Base-by-base conservation (phyloP, 1,284 basidiomycete species). In the Blastosporella zonata region DNA sequence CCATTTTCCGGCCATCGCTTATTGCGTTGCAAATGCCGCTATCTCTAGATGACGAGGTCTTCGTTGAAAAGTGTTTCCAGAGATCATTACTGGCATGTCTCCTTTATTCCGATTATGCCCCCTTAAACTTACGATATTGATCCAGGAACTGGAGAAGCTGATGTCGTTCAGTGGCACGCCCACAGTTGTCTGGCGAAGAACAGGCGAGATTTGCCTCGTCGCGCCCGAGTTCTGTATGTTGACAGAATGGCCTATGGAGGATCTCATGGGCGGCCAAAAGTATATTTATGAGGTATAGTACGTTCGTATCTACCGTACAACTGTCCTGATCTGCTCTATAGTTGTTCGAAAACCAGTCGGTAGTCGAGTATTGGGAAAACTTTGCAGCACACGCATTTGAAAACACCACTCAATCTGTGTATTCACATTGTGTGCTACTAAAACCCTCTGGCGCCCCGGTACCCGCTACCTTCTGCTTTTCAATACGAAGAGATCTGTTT, bases 111-210 rank as follows among this genome's bases (percentile, higher is more conserved):
- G 49, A 42, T 29, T 47, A 29, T 28, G 36, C 34, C 41, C 25
- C 35, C 29, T 20, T 33, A 38, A 38, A 47, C 53, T 53, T 45
- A 55, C 31, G 29, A 42, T 39, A 37, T 43, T 47, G 33, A 44
- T 47, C 12, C 60, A 93, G 91, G 94, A 98, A 75, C 81, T 97
- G 49, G 93, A 97, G 67, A 97, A 97, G 69, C 78, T 98, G 55
- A 96, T 99, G 56, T 93, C 92, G 36, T 97, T 93, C 67, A 95
- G 90, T 54, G 97, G 96, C 4, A 99, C 97, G n/a, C 97, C 96
- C 2, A 99, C 96, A 0, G 93, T 97, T n/a, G 91, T 97, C 1
- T 99, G 96, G 96, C 84, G 96, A 25, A 78, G 96, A 42, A 99
- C 97, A 13, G 96, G 96, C 62, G 97, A 99, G 72, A 93, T 99